Base-by-base conservation (phyloP, 2,329 filamentous ascomycete genomes). In the Pleoardoris graminearum region DNA sequence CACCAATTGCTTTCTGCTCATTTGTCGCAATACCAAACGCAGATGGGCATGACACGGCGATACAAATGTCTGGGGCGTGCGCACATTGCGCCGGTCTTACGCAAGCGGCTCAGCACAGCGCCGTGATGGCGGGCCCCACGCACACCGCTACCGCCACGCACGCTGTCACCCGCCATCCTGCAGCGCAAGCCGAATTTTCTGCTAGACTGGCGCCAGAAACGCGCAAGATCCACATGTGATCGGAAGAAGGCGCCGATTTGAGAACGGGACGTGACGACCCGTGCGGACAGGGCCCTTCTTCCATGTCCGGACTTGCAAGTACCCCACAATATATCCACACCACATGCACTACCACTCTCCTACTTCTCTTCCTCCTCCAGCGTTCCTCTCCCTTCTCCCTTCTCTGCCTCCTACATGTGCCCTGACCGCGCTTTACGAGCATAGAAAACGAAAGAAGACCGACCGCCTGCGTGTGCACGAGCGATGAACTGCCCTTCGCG, bases 401-500 rank as follows among this genome's bases (percentile, higher is more conserved):
- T 22, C 16, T 32, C 36, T 16, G 3, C 12, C 19, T 17, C 23
- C 17, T 30, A 7, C 25, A 1, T 29, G 3, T 41, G 2, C n/a
- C 12, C 14, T 30, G 5, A 11, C 7, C 16, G 11, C 17, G 6
- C 52, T n/a, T n/a, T n/a, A n/a, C n/a, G n/a, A n/a, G n/a, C n/a
- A n/a, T n/a, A n/a, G n/a, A n/a, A n/a, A n/a, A n/a, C n/a, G n/a
- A n/a, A n/a, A n/a, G n/a, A n/a, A n/a, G n/a, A n/a, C n/a, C n/a
- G n/a, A n/a, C n/a, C n/a, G n/a, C n/a, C n/a, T n/a, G n/a, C n/a
- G n/a, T n/a, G n/a, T n/a, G n/a, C n/a, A n/a, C n/a, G n/a, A n/a
- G n/a, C n/a, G n/a, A 88, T 88, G 85, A 87, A 87, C 64, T 86
- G 84, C 67, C 84, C 85, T 51, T 86, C 84, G 5, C 77, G 83